Conservation (phyloP, 83 land plant species). For the Picea mariana region DNA sequence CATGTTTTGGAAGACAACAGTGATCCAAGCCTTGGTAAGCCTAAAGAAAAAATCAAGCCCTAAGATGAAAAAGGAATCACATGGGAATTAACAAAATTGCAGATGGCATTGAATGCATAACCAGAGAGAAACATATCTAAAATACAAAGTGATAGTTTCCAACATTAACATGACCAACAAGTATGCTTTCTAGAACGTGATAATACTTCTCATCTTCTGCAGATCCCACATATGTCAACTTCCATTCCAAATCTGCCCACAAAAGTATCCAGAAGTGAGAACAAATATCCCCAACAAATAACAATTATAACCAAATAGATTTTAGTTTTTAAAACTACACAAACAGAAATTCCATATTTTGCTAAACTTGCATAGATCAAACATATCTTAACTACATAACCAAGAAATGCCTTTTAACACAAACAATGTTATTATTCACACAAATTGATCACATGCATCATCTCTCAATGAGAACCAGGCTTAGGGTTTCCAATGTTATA, state of each 20-base stretch:
- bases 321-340: neutral
- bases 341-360: neutral
- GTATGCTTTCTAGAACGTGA: slow-evolving; percentile 76
- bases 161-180: slow-evolving; percentile 83
- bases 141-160: slow-evolving; percentile 80
- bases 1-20: slow-evolving; percentile 31
- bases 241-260: slow-evolving; percentile 77
- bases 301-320: neutral
- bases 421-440: neutral
- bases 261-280: neutral
- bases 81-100: neutral
- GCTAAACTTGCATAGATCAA: no score
- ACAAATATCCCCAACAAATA: neutral
- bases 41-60: neutral
- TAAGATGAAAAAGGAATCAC: neutral
- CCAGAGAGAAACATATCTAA: slow-evolving; percentile 28
- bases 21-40: neutral
- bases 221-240: slow-evolving; percentile 76
- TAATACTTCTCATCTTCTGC: slow-evolving; percentile 89
- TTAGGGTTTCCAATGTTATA: neutral
- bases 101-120: neutral
- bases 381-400: no score
- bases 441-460: neutral
- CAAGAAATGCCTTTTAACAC: neutral
- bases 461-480: neutral